phyloP scores from a whole-genome alignment of 352 stramenopile species.

The Phytophthora europaea region DNA sequence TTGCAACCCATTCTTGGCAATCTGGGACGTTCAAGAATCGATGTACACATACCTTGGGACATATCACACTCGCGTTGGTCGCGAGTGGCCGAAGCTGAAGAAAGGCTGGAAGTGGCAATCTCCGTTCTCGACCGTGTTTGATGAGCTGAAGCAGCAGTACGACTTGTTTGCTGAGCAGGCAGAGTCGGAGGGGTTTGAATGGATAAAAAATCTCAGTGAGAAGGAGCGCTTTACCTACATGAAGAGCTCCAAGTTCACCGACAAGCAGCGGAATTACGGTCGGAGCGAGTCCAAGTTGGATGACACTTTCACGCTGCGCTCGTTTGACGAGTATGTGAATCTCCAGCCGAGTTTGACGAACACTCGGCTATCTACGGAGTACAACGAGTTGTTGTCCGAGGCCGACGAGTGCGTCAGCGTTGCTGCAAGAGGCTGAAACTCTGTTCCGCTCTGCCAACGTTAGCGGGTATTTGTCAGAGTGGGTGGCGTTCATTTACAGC shows the following conservation, averaged over 20 bases:
- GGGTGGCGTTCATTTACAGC: conserved; percentile 52
- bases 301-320: conserved; percentile 36
- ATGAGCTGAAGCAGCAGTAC: conserved; percentile 36
- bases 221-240: conserved; percentile 35
- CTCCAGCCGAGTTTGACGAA: conserved; percentile 19
- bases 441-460: conserved; percentile 15
- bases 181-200: conserved; percentile 29
- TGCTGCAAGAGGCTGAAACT: conserved; percentile 13
- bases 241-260: conserved; percentile 36
- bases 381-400: conserved; percentile 28
- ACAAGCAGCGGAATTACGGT: conserved; percentile 34
- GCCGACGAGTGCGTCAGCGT: conserved; percentile 8
- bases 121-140: conserved; percentile 44
- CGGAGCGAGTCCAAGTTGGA: conserved; percentile 30
- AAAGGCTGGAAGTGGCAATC: conserved; percentile 49
- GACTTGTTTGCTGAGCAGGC: conserved; percentile 41
- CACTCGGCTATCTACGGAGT: conserved; percentile 24
- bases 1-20: conserved; percentile 53
- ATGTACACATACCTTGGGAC: conserved; percentile 37
- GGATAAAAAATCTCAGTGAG: conserved; percentile 13
- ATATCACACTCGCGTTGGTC: conserved; percentile 31
- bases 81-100: conserved; percentile 45
- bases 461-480: conserved; percentile 43
- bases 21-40: conserved; percentile 41
- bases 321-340: conserved; percentile 42